Conservation (phyloP, 495 filamentous ascomycete genomes). For the Podospora tetraspora region DNA sequence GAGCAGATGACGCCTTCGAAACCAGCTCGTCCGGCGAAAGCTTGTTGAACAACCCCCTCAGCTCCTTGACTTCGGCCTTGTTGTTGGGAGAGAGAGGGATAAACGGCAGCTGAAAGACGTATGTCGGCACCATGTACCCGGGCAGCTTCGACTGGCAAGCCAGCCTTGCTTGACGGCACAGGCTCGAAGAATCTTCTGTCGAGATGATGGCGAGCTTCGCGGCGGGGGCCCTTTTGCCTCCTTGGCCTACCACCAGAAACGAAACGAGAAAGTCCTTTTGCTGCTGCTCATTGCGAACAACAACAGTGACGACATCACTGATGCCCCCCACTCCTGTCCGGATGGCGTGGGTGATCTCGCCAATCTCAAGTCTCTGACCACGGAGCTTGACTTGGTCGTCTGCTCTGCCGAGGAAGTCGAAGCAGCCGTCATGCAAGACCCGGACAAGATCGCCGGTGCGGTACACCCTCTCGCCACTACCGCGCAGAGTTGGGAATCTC, state of each 20-base stretch:
- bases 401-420: conserved; percentile 68
- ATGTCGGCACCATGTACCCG: conserved; percentile 72
- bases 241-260: conserved; percentile 47
- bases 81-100: conserved; percentile 70
- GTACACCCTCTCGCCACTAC: conserved; percentile 55
- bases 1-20: conserved; percentile 14
- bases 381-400: conserved; percentile 80
- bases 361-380: conserved; percentile 71
- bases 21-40: conserved; percentile 54
- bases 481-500: conserved; percentile 53
- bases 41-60: conserved; percentile 54
- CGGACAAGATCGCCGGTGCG: conserved; percentile 77
- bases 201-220: conserved; percentile 12
- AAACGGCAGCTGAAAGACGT: conserved; percentile 56
- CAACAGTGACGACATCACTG: conserved; percentile 58
- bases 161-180: conserved; percentile 36
- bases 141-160: conserved; percentile 58
- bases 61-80: conserved; percentile 62
- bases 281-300: conserved; percentile 51
- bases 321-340: conserved; percentile 41
- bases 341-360: conserved; percentile 68
- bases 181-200: conserved; percentile 17
- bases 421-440: conserved; percentile 61
- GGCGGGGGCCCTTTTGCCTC: not conserved
- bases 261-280: conserved; percentile 66